A percentile compares a stretch with the other conserved stretches of the same genome.
Evolutionary conservation across 2,329 filamentous ascomycete species (phyloP).

Genomic region (Cordyceps farinosa): DNA sequence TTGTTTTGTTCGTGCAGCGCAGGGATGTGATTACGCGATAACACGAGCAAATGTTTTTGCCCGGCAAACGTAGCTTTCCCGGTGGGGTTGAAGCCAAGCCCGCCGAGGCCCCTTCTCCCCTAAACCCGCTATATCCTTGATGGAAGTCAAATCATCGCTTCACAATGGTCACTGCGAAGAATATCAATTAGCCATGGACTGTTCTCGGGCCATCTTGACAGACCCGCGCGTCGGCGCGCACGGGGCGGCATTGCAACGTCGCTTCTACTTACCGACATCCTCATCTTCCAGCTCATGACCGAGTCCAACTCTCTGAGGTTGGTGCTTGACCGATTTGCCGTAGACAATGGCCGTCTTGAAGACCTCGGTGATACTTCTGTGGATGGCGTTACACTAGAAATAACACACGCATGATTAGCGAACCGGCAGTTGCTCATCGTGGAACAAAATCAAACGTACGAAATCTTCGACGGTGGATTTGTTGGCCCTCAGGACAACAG

Average conservation of each 20-base stretch:
- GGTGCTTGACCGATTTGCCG: slow-evolving; percentile 96
- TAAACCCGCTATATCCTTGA: slow-evolving; percentile 26
- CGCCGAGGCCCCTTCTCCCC: slow-evolving; percentile 22
- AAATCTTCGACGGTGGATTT: slow-evolving; percentile 95
- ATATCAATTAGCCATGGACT: slow-evolving; percentile 26
- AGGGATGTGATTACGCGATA: not conserved
- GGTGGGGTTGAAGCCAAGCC: slow-evolving; percentile 3
- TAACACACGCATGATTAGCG: slow-evolving; percentile 34
- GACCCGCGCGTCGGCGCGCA: not conserved
- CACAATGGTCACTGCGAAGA: slow-evolving; percentile 50
- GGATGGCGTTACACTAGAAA: slow-evolving; percentile 86
- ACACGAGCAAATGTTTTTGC: not conserved
- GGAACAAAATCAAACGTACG: slow-evolving; percentile 53
- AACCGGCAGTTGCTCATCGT: slow-evolving; percentile 9
- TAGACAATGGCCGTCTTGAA: slow-evolving; percentile 97
- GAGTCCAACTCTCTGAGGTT: slow-evolving; percentile 91
- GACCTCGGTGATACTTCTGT: slow-evolving; percentile 91
- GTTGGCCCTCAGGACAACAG: slow-evolving; percentile 80
- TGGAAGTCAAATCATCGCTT: slow-evolving; percentile 53
- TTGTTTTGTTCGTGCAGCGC: not conserved
- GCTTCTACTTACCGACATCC: slow-evolving; percentile 74
- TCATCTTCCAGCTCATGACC: slow-evolving; percentile 90
- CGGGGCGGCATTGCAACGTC: not conserved
- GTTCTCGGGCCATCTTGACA: not conserved
- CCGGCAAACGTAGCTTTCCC: not conserved